Base-by-base conservation (phyloP, 192 early-diverging fungal species). In the Spinellus fusiger region DNA sequence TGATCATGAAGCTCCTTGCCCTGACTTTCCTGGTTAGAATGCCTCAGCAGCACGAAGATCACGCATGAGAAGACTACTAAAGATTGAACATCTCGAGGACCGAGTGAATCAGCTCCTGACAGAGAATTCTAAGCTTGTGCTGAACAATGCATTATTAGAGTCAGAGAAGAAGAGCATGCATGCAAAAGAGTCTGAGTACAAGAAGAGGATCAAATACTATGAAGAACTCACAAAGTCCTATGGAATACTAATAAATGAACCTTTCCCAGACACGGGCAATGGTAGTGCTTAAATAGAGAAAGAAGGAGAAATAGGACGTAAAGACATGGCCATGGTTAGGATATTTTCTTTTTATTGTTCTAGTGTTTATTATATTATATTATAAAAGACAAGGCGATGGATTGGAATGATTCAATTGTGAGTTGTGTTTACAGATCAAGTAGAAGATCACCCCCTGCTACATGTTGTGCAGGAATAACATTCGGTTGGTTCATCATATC, bases 1-100 rank as follows among this genome's bases (percentile, higher is more conserved):
- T 40, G 15, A 16, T 27, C 34, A 20, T 29, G 29, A 22, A 35
- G 4, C 25, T 50, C 28, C 28, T 59, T 49, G 26, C 0, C 44
- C 15, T 3, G 34, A 27, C 18, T 35, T 12, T 48, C 23, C 33
- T 10, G n/a, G 32, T 29, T 33, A 83, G 82, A 93, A 98, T 76
- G 95, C 95, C 1, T 88, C 94, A 62, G 92, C 93, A 4, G 95
- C 95, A 0, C 89, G 95, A 32, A 81, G 92, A 59, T 93, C 91
- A 29, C 85, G 95, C 27, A 78, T 87, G 69, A 86, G 89, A 70
- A 96, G 95, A 71, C 69, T 89, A 49, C 68, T 86, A 48, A 83
- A 86, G 68, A 85, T 94, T 67, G 89, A 89, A 67, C 75, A 75
- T 26, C 85, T 97, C 13, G 92, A 94, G 70, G 74, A 77, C 54